Percentiles rank a stretch among this genome's conserved stretches.
phyloP scores from a whole-genome alignment of 352 stramenopile species.

The Pythium oligandrum region DNA sequence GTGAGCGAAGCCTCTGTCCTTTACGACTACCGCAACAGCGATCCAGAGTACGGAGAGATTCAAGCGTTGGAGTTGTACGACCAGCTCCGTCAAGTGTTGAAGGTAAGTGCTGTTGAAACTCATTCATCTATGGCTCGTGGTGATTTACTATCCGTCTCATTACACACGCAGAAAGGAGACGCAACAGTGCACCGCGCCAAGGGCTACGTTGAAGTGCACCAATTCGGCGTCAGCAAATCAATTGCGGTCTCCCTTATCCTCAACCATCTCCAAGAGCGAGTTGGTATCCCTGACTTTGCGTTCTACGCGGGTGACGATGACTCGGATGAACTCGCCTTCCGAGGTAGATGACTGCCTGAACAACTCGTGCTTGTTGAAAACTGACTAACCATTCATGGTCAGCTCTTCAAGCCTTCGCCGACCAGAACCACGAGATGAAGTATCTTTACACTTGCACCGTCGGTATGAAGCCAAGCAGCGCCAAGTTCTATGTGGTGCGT shows the following conservation, averaged over 20 bases:
- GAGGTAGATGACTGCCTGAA: conserved; percentile 26
- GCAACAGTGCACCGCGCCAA: conserved; percentile 48
- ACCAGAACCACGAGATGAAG: conserved; percentile 26
- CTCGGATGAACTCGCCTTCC: conserved; percentile 92
- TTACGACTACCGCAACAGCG: conserved; percentile 97
- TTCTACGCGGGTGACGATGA: conserved; percentile 97
- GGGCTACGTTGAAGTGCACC: conserved; percentile 71
- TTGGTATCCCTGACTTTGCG: conserved; percentile 89
- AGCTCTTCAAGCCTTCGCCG: conserved; percentile 46
- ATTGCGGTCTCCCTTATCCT: conserved; percentile 51
- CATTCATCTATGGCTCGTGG: too few species aligned
- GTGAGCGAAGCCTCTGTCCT: conserved; percentile 95
- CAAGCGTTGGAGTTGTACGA: conserved; percentile 91
- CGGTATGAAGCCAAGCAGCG: conserved; percentile 95
- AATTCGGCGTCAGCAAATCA: conserved; percentile 67
- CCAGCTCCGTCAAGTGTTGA: conserved; percentile 93
- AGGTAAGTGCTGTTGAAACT: conserved; percentile 35
- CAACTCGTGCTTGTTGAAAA: too few species aligned
- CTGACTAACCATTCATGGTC: background rate
- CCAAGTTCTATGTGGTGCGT: conserved; percentile 91
- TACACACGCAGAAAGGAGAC: conserved; percentile 45
- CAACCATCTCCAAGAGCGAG: conserved; percentile 44
- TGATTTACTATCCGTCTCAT: background rate
- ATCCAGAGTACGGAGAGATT: conserved; percentile 98
- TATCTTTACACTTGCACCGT: conserved; percentile 93